phyloP scores from a whole-genome alignment of 768 basidiomycete genomes.

The Pulveroboletus sp. region DNA sequence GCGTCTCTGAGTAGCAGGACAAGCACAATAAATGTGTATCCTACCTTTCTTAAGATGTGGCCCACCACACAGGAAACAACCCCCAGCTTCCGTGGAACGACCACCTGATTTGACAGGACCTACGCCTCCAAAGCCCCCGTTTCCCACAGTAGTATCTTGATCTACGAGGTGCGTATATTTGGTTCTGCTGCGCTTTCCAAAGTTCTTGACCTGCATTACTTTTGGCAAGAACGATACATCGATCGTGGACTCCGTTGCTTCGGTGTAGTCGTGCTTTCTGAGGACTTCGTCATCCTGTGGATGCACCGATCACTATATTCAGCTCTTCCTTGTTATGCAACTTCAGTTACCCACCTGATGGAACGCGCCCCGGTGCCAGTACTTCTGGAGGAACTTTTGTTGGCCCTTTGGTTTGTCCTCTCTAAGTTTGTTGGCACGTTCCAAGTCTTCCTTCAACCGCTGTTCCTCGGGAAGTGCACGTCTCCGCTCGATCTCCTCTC shows the following conservation, averaged over 20 bases:
- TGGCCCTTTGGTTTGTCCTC: slow-evolving; percentile 88
- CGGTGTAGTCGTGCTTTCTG: slow-evolving; percentile 77
- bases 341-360: slow-evolving; percentile 63
- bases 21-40: neutral
- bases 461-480: slow-evolving; percentile 92
- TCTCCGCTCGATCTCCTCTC: slow-evolving; percentile 87
- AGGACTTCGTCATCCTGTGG: slow-evolving; percentile 84
- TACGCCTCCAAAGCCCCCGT: slow-evolving; percentile 62
- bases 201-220: slow-evolving; percentile 96
- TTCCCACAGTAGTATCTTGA: slow-evolving; percentile 76
- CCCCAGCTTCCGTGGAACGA: slow-evolving; percentile 50
- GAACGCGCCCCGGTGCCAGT: slow-evolving; percentile 99
- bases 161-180: slow-evolving; percentile 96
- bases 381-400: slow-evolving; percentile 94
- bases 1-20: slow-evolving; percentile 1
- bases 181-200: slow-evolving; percentile 85
- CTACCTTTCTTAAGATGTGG: slow-evolving; percentile 89
- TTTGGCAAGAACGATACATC: slow-evolving; percentile 87
- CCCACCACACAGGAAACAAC: slow-evolving; percentile 93
- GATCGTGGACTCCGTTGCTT: slow-evolving; percentile 81
- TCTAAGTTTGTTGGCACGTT: slow-evolving; percentile 73
- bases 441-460: slow-evolving; percentile 86
- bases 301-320: slow-evolving; percentile 14
- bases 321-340: slow-evolving; percentile 1
- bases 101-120: slow-evolving; percentile 54